These are phyloP conservation scores for Crassisporium funariophilum DNA, from an alignment of 768 basidiomycete species.

Conservation along the genomic window DNA sequence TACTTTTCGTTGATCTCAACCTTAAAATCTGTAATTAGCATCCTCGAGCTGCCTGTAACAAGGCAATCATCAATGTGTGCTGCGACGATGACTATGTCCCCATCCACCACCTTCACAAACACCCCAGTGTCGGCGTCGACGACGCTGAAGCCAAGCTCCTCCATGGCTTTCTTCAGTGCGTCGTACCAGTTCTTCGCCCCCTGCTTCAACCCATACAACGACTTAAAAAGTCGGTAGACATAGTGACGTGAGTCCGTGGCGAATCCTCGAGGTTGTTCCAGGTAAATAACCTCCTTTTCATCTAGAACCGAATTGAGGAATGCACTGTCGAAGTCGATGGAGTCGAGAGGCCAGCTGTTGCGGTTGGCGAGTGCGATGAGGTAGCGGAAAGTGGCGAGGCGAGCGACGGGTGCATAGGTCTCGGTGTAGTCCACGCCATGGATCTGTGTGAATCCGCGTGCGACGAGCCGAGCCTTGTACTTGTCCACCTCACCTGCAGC, in stretches of 20 bases:
- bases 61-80: conserved; percentile 31
- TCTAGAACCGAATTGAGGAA: conserved; percentile 7
- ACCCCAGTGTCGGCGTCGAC: conserved; percentile 24
- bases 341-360: conserved; percentile 8
- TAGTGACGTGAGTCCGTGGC: not conserved
- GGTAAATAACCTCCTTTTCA: conserved; percentile 14
- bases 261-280: conserved; percentile 11
- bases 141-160: conserved; percentile 18
- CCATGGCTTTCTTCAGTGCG: conserved; percentile 21
- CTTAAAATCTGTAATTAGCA: conserved; percentile 15
- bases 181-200: conserved; percentile 31
- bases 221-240: conserved; percentile 20
- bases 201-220: conserved; percentile 36
- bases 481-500: conserved; percentile 24
- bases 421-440: conserved; percentile 33
- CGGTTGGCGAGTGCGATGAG: conserved; percentile 26
- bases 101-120: conserved; percentile 18
- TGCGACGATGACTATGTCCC: conserved; percentile 19
- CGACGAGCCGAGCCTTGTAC: conserved; percentile 29
- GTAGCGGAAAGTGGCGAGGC: conserved; percentile 21
- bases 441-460: conserved; percentile 32
- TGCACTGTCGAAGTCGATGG: conserved; percentile 11
- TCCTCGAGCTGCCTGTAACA: conserved; percentile 12
- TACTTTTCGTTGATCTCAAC: conserved; percentile 9
- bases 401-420: conserved; percentile 29